Conservation (phyloP, 2,329 filamentous ascomycete genomes). For the Verticillium nonalfalfae region DNA sequence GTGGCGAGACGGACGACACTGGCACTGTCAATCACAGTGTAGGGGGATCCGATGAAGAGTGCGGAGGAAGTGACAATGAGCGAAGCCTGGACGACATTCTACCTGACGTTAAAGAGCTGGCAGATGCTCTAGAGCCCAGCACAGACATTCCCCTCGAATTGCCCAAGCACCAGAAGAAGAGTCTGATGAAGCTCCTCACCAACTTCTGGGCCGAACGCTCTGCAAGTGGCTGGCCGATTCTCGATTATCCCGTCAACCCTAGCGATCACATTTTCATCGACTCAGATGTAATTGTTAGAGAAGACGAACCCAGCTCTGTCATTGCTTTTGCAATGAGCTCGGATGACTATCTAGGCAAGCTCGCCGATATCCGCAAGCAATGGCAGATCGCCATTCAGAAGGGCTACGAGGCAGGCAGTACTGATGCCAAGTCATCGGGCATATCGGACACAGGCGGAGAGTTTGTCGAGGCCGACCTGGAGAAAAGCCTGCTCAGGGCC, state of each 20-base stretch:
- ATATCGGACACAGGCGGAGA: slow-evolving; percentile 26
- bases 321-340: slow-evolving; percentile 90
- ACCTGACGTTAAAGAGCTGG: slow-evolving; percentile 55
- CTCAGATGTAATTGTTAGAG: slow-evolving; percentile 92
- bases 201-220: slow-evolving; percentile 99
- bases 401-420: slow-evolving; percentile 10
- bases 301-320: slow-evolving; percentile 94
- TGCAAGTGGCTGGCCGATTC: slow-evolving; percentile 83
- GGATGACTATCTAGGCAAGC: slow-evolving; percentile 77
- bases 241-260: slow-evolving; percentile 85
- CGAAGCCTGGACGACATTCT: slow-evolving; percentile 62
- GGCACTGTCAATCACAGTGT: slow-evolving; percentile 40
- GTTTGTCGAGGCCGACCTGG: slow-evolving; percentile 62
- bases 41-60: slow-evolving; percentile 64
- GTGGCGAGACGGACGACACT: slow-evolving; percentile 24
- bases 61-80: slow-evolving; percentile 65
- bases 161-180: slow-evolving; percentile 88
- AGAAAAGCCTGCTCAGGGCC: slow-evolving; percentile 75
- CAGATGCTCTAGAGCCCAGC: slow-evolving; percentile 54
- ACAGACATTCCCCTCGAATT: slow-evolving; percentile 64
- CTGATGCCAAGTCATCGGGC: slow-evolving; percentile 21
- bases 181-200: slow-evolving; percentile 88
- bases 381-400: slow-evolving; percentile 13
- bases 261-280: slow-evolving; percentile 96
- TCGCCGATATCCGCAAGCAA: slow-evolving; percentile 51